Conservation (phyloP, 2,329 filamentous ascomycete genomes). For the Elsinoe ampelina region DNA sequence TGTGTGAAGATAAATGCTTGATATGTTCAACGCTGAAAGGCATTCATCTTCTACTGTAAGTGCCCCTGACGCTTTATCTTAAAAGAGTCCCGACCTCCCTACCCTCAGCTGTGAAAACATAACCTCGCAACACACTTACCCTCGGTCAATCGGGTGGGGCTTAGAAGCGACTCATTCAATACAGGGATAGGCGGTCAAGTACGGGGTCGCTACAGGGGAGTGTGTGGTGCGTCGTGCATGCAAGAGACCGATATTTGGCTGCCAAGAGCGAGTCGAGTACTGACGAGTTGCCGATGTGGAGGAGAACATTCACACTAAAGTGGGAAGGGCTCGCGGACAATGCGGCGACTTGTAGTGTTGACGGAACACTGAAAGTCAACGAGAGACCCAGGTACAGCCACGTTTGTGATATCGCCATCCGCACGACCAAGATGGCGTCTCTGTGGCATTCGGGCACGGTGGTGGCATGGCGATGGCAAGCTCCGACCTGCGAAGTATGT, state of each 20-base stretch:
- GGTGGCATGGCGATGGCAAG: too few species aligned
- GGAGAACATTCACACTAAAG: background rate
- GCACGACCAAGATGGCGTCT: too few species aligned
- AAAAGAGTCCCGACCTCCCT: background rate
- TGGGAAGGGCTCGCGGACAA: background rate
- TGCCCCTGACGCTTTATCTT: background rate
- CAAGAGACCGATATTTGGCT: background rate
- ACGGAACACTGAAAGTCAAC: too few species aligned
- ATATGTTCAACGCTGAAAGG: background rate
- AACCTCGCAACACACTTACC: background rate
- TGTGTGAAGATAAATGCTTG: background rate
- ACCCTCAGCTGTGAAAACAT: background rate
- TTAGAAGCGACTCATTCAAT: too few species aligned
- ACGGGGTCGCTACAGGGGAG: too few species aligned
- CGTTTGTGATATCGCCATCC: too few species aligned
- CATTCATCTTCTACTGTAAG: background rate
- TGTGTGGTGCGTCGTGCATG: too few species aligned
- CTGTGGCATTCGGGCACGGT: too few species aligned
- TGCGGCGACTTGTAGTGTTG: too few species aligned
- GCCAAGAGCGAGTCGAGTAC: background rate
- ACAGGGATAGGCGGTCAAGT: too few species aligned
- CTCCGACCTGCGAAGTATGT: too few species aligned
- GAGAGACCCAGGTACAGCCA: too few species aligned
- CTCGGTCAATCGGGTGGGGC: background rate
- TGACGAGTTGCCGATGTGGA: background rate